A percentile compares a stretch with the other conserved stretches of the same genome.
Conservation (phyloP, 1,139 yeast genomes). For the Taphrina flavorubra region DNA sequence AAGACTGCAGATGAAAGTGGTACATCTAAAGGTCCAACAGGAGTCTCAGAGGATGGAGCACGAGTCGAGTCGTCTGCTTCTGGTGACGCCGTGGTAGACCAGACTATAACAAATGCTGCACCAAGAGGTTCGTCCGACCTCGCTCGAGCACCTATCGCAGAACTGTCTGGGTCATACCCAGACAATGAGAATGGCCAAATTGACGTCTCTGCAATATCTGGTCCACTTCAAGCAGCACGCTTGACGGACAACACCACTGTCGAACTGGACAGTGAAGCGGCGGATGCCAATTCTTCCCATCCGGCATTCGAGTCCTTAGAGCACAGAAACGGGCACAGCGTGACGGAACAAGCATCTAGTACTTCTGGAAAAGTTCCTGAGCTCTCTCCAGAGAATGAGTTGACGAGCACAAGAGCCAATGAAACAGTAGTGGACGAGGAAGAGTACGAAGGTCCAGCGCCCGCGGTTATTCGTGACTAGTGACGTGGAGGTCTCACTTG, state of each 20-base stretch:
- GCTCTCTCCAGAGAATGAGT: background rate
- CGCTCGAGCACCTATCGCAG: slow-evolving; percentile 3
- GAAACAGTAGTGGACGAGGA: background rate
- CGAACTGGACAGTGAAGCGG: slow-evolving; percentile 14
- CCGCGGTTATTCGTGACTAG: background rate
- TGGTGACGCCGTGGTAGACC: background rate
- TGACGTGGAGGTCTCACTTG: too few relatives aligned
- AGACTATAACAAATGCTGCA: background rate
- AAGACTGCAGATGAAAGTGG: background rate
- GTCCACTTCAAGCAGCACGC: slow-evolving; percentile 29
- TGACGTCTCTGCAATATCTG: slow-evolving; percentile 31
- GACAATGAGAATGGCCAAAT: background rate
- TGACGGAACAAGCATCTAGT: background rate
- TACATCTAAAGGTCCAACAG: background rate
- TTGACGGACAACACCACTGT: slow-evolving; percentile 17
- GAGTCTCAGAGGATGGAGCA: background rate
- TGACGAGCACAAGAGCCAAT: too few relatives aligned
- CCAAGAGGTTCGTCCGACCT: background rate
- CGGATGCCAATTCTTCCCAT: slow-evolving; percentile 9
- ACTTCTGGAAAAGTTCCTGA: background rate
- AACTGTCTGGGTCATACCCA: background rate
- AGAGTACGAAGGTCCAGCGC: background rate
- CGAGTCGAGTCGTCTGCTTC: background rate
- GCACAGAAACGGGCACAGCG: background rate
- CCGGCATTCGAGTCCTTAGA: slow-evolving; percentile 21